phyloP scores from a whole-genome alignment of 192 early-diverging fungal species.

The Coemansia asiatica region DNA sequence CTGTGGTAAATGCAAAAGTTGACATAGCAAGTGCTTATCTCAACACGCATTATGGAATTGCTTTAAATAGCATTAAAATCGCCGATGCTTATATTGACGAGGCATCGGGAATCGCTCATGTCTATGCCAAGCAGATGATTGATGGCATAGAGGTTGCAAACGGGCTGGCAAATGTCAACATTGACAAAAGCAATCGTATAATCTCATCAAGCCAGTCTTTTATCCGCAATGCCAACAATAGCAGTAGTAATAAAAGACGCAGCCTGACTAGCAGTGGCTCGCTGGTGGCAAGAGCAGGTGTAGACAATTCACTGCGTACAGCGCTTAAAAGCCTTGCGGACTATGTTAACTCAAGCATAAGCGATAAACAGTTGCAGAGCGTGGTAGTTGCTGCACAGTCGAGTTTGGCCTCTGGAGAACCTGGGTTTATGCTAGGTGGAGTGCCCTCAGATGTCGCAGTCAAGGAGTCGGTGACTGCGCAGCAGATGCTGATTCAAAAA shows the following conservation, averaged over 20 bases:
- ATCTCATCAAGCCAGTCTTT: constrained; percentile 55
- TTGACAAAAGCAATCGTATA: constrained; percentile 35
- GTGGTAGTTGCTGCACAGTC: constrained; percentile 72
- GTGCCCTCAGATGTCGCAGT: not conserved
- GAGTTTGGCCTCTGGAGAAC: constrained; percentile 2
- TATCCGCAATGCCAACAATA: not conserved
- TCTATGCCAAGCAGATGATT: constrained; percentile 62
- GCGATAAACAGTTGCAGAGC: constrained; percentile 59
- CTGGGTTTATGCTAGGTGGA: constrained; percentile 8
- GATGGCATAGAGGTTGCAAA: constrained; percentile 61
- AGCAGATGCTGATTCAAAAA: constrained; percentile 8
- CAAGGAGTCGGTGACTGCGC: not conserved
- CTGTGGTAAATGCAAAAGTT: not conserved
- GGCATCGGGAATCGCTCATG: constrained; percentile 60
- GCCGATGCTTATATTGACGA: constrained; percentile 29
- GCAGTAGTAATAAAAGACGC: no score
- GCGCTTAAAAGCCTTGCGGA: constrained; percentile 57
- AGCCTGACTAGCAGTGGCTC: not conserved
- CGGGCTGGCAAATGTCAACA: constrained; percentile 64
- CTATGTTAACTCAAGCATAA: constrained; percentile 74
- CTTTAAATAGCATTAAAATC: constrained; percentile 1
- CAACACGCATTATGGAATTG: constrained; percentile 4
- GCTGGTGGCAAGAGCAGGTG: constrained; percentile 2
- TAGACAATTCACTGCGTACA: not conserved
- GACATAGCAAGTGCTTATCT: constrained; percentile 2